Evolutionary conservation across 192 early-diverging fungal genomes (phyloP), one percentile per base, ranked within the genome.

Genomic region (Radiomyces spectabilis): DNA sequence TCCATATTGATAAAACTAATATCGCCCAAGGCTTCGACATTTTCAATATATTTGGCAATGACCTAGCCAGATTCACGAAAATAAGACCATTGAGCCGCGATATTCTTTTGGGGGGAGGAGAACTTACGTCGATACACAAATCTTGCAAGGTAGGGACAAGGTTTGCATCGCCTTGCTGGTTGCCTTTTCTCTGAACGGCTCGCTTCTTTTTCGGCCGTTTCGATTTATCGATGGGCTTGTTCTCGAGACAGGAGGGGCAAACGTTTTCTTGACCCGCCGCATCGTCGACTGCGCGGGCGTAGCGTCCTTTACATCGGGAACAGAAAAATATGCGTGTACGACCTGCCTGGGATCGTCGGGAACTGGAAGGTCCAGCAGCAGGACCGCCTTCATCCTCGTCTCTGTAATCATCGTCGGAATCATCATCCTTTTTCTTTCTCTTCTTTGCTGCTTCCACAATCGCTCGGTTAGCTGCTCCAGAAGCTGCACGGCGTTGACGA

Each of bases 11-110:
- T 47, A 2, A 65, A 68, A 9, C 85, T 68, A 25, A 95, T 86
- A 57, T 87, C 85, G n/a, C 92, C 92, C 70, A 95, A 81, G 15
- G 78, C 78, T 43, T 92, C 89, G 0, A 95, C 85, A 57, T 79
- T 78, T 45, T 92, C 86, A 40, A 95, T 83, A 50, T 86, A 74
- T 48, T 73, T 73, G 1, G 85, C 87, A 61, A 92, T 84, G 21
- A 78, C 54, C 78, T 82, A 19, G 40, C 3, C 2, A 50, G 51
- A 38, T 31, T 0, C 6, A 44, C 34, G 1, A 48, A 16, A 30
- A 34, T 41, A 27, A 42, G 25, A 48, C 5, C 15, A 48, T 15
- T 10, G n/a, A 22, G 42, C 26, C 24, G 24, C n/a, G 26, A 32
- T 50, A 19, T 2, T 40, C 10, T 37, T 38, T 16, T 27, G 34